phyloP scores from a whole-genome alignment of 768 basidiomycete genomes.

The Pleurotus djamor region DNA sequence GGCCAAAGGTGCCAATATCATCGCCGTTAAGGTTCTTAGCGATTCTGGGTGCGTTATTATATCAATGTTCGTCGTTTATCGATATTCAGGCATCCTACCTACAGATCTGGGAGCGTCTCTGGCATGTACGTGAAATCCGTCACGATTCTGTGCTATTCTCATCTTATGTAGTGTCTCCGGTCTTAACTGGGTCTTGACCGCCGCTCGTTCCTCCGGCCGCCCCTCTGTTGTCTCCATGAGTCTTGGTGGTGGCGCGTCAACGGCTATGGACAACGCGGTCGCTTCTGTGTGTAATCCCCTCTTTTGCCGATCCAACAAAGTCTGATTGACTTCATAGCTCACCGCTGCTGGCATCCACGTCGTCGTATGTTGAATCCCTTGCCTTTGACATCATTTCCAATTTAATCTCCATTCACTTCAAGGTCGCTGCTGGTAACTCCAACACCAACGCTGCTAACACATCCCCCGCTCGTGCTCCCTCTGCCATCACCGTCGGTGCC shows the following conservation, averaged over 20 bases:
- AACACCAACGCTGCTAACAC: constrained; percentile 24
- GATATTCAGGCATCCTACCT: background rate
- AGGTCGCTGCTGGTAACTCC: constrained; percentile 31
- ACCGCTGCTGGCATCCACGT: constrained; percentile 27
- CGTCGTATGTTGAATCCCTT: constrained; percentile 9
- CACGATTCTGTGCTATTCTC: background rate
- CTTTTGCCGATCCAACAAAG: background rate
- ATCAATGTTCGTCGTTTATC: background rate
- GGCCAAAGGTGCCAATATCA: constrained; percentile 29
- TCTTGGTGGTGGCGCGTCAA: constrained; percentile 25
- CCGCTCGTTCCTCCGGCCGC: constrained; percentile 15
- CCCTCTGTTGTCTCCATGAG: constrained; percentile 34
- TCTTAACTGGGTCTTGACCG: constrained; percentile 25
- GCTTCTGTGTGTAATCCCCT: constrained; percentile 12
- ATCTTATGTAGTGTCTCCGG: constrained; percentile 22
- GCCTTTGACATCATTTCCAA: background rate
- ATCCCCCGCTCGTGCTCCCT: constrained; percentile 31
- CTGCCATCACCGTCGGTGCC: constrained; percentile 37
- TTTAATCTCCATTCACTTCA: background rate
- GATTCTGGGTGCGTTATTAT: constrained; percentile 23
- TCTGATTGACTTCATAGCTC: constrained; percentile 14
- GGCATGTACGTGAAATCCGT: constrained; percentile 18
- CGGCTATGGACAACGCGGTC: constrained; percentile 29
- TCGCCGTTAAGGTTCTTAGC: constrained; percentile 40
- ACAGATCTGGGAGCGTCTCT: constrained; percentile 12